These are phyloP conservation scores for Chionographis japonica DNA, from an alignment of 106 monocot genomes.

Conservation along the genomic window DNA sequence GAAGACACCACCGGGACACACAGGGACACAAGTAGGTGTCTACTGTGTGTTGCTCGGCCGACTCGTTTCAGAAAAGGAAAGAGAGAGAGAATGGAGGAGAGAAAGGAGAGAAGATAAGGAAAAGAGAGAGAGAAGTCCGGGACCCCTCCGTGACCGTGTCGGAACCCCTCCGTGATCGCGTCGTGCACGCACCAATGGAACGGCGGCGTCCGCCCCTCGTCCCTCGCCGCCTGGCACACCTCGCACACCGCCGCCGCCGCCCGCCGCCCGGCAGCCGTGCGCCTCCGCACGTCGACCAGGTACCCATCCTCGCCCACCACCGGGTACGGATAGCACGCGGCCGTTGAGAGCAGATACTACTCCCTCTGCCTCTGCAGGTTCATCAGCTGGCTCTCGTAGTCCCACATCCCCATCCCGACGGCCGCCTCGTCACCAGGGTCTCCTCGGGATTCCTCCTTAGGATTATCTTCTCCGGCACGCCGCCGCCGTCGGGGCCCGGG, in stretches of 20 bases:
- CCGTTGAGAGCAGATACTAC: conserved; percentile 21
- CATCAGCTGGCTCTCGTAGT: conserved; percentile 29
- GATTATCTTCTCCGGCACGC: conserved; percentile 36
- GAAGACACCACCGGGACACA: no score
- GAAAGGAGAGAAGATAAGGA: no score
- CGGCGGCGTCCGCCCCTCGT: conserved; percentile 11
- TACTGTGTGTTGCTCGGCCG: no score
- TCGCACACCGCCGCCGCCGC: conserved; percentile 23
- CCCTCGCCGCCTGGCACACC: conserved; percentile 27
- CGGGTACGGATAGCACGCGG: conserved; percentile 2
- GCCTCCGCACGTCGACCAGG: not conserved
- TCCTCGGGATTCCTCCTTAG: conserved; percentile 22
- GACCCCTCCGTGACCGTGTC: no score
- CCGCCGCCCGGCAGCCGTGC: not conserved
- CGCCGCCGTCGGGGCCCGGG: not conserved
- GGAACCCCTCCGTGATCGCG: conserved; percentile 43
- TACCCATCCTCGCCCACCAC: not conserved
- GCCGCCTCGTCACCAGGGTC: not conserved
- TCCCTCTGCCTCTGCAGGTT: conserved; percentile 35
- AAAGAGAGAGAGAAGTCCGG: no score
- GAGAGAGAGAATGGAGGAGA: no score
- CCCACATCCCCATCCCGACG: conserved; percentile 17
- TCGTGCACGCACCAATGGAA: conserved; percentile 58
- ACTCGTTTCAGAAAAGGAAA: no score
- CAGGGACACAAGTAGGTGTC: no score